phyloP scores from a whole-genome alignment of 2,329 filamentous ascomycete species.

The Colletotrichum costaricense region DNA sequence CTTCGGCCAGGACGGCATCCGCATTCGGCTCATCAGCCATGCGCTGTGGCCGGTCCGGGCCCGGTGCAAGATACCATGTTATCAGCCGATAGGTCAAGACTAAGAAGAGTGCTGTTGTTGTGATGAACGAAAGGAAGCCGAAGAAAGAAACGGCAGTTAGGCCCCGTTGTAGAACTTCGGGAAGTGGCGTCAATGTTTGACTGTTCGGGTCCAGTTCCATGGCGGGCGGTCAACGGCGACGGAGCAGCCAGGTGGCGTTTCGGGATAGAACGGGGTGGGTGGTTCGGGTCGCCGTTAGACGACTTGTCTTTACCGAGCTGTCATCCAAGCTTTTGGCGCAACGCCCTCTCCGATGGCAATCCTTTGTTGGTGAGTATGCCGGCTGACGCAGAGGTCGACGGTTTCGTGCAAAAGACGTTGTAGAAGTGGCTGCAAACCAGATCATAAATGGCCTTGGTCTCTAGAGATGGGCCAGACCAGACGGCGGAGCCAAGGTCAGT shows the following conservation, averaged over 20 bases:
- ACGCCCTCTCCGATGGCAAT: neutral
- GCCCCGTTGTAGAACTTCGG: slow-evolving; percentile 47
- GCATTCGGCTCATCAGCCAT: slow-evolving; percentile 44
- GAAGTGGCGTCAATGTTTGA: slow-evolving; percentile 47
- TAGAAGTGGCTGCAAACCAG: slow-evolving; percentile 17
- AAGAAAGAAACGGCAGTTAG: slow-evolving; percentile 50
- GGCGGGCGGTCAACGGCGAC: neutral
- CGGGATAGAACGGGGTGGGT: neutral
- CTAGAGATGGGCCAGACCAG: neutral
- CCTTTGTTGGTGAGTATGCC: neutral
- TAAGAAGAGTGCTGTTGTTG: slow-evolving; percentile 44
- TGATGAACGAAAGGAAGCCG: slow-evolving; percentile 50
- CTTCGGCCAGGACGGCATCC: slow-evolving; percentile 39
- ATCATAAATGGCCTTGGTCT: slow-evolving; percentile 21
- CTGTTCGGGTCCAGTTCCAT: slow-evolving; percentile 28
- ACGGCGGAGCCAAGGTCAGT: slow-evolving; percentile 6
- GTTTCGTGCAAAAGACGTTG: neutral
- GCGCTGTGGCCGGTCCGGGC: slow-evolving; percentile 41
- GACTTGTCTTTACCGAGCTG: neutral
- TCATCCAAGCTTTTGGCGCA: slow-evolving; percentile 1
- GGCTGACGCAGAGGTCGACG: neutral
- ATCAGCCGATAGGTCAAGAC: slow-evolving; percentile 50
- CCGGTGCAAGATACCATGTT: slow-evolving; percentile 45
- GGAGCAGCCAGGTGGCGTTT: slow-evolving; percentile 7
- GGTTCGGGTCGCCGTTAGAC: neutral